A percentile compares a stretch with the other conserved stretches of the same genome.
Evolutionary conservation across 208 protist genomes (phyloP).

Genomic region (Trypanosoma avium): DNA sequence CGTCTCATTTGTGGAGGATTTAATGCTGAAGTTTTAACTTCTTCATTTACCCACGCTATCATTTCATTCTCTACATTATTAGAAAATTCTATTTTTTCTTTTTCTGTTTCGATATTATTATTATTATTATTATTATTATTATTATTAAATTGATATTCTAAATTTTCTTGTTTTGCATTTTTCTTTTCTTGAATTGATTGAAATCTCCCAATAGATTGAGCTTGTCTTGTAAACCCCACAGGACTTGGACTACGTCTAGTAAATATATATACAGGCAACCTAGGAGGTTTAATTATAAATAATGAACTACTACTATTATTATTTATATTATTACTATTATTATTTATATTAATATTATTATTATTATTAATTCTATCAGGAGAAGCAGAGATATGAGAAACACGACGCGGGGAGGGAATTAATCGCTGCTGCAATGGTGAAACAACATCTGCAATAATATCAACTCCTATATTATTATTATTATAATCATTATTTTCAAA

Average conservation of each 20-base stretch:
- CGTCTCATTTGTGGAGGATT: too few relatives aligned
- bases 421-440: constrained; percentile 26
- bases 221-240: constrained; percentile 41
- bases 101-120: not conserved
- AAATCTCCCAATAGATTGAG: constrained; percentile 19
- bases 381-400: not conserved
- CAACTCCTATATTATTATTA: too few relatives aligned
- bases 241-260: constrained; percentile 60
- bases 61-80: too few relatives aligned
- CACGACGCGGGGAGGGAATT: constrained; percentile 1
- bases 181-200: not conserved
- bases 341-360: not conserved
- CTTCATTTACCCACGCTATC: too few relatives aligned
- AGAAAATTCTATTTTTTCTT: not conserved
- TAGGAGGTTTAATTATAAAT: constrained; percentile 28
- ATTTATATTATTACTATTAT: not conserved
- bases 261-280: constrained; percentile 73
- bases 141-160: not conserved
- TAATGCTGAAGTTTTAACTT: too few relatives aligned
- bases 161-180: constrained; percentile 5
- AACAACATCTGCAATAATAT: constrained; percentile 20
- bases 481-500: not conserved
- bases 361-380: not conserved
- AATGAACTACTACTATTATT: not conserved
- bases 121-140: constrained; percentile 5